Conservation (phyloP, 202 grass and related monocot genomes). For the Schoenoplectus triqueter region DNA sequence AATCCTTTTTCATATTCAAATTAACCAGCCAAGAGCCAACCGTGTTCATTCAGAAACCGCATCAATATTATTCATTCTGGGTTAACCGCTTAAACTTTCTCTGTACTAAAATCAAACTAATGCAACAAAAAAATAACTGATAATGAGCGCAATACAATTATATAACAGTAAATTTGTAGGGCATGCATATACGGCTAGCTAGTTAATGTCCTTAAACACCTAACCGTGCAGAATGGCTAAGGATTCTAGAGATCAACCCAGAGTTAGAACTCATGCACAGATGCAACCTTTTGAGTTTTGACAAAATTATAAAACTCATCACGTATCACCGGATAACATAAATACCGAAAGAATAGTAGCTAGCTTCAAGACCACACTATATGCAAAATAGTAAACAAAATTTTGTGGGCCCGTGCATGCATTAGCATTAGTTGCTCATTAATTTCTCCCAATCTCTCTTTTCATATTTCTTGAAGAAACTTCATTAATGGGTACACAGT, state of each 20-base stretch:
- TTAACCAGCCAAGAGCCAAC: too few species aligned
- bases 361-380: background rate
- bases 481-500: slow-evolving; percentile 37
- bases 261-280: background rate
- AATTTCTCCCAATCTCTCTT: slow-evolving; percentile 3
- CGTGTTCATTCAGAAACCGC: background rate
- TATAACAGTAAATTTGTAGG: background rate
- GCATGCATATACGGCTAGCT: background rate
- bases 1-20: too few species aligned
- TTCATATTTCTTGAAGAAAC: slow-evolving; percentile 19
- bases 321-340: background rate
- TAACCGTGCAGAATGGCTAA: background rate
- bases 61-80: background rate
- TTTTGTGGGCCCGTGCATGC: slow-evolving; percentile 14
- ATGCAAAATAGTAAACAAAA: slow-evolving; percentile 20
- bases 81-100: background rate
- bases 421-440: slow-evolving; percentile 28
- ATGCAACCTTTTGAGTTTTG: background rate
- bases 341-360: slow-evolving; percentile 24
- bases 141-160: too few species aligned
- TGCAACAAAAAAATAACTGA: background rate
- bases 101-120: background rate
- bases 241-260: background rate
- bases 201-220: background rate
- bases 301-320: background rate